Evolutionary conservation across 2,329 filamentous ascomycete genomes (phyloP), one percentile per base, ranked within the genome.

Genomic region (Ceratocystis lukuohia): DNA sequence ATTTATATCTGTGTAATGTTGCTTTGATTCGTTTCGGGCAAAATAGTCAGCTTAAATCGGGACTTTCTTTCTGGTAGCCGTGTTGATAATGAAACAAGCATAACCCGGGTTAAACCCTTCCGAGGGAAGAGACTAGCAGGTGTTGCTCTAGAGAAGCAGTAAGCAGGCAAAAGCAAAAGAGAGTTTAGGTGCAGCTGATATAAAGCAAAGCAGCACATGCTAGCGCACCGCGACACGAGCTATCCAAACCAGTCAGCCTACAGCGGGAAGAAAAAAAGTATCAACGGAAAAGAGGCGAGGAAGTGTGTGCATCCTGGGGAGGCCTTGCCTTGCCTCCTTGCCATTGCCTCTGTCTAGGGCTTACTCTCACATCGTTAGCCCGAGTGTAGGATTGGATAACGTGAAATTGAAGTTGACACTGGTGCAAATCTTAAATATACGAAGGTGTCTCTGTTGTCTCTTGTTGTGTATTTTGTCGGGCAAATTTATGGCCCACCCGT

Each of bases 351-450:
- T 25, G 12, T 59, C 5, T 20, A 33, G 25, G 53, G 53, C 53
- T 37, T 59, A 59, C 28, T 30, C 6, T 15, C 15, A 33, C 3
- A 41, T 8, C 12, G 0, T 12, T 41, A 41, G 37, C 10, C 37
- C 37, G 37, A 41, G 10, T 41, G 37, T 12, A 30, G 6, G 33
- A 25, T 17, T 30, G 28, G 28, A 33, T 3, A 59, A 8, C 28
- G 15, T 59, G 8, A 20, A 37, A 30, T 53, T 25, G 17, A 48
- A 41, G 37, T 56, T 56, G 53, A 17, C 28, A 59, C 8, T 37
- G 53, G 28, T 33, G 53, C 53, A 59, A 33, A 59, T 59, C 12
- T 59, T 33, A 59, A 41, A 37, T 59, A 59, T 59, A 59, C 53
- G 53, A 59, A 33, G 37, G 10, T 41, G 37, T 41, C 37, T 41